Evolutionary conservation across 2,329 filamentous ascomycete genomes (phyloP), one percentile per base, ranked within the genome.

Genomic region (Sclerotinia sclerotiorum): DNA sequence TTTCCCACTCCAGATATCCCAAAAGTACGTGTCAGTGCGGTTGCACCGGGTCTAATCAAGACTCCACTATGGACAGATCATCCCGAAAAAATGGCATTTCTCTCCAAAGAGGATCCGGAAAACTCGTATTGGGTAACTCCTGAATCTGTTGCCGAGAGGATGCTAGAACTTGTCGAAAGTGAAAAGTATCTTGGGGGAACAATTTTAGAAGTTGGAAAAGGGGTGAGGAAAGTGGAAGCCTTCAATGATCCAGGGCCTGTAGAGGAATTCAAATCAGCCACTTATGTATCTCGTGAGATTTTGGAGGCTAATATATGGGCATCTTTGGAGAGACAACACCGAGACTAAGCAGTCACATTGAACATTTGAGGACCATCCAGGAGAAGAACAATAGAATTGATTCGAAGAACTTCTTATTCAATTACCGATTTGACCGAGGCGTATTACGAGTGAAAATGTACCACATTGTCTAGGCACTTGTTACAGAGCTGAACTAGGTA

Each of bases 61-160:
- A 84, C 83, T 1, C 82, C 82, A 2, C 69, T 84, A 3, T 83
- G 82, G 81, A 79, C 75, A 0, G 82, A 83, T 1, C 70, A 82
- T 48, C 79, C 80, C 0, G 81, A 83, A 70, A 84, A 82, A 70
- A 69, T 82, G 24, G 72, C 73, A 21, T 77, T 77, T 49, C 69
- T 84, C 24, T 17, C 29, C 8, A 8, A 69, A 52, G 72, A 69
- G 5, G 67, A 69, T 35, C 63, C 69, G 0, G 75, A 81, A 8
- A 44, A 71, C 17, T 57, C 66, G 15, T 56, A 69, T 0, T 84
- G 81, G 81, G 78, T 82, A 0, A 80, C 79, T 0, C 79, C 82
- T 0, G 71, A 79, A 1, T 80, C 80, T 55, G 81, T 83, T 0
- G 82, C 82, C 2, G 71, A 78, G 46, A 81, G 78, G 0, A 84